Conservation (phyloP, 2,329 filamentous ascomycete species). For the Aspergillus sp. region DNA sequence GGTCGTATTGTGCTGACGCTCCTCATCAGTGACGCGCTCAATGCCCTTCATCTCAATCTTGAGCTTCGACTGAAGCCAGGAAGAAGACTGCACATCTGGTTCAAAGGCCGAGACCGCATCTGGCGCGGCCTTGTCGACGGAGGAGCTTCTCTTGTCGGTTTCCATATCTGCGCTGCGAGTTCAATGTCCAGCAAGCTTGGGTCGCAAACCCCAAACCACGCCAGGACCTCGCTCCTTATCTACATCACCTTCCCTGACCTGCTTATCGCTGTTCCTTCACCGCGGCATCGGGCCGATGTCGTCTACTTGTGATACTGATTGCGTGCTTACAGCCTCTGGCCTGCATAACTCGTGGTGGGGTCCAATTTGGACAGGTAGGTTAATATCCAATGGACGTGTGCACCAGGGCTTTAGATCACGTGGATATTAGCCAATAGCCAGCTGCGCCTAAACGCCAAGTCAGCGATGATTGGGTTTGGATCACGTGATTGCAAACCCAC, state of each 20-base stretch:
- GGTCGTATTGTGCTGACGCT: constrained; percentile 28
- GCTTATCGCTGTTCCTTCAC: constrained; percentile 3
- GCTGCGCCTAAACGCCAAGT: too few relatives aligned
- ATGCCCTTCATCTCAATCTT: constrained; percentile 31
- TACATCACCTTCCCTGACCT: not conserved
- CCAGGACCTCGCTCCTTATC: not conserved
- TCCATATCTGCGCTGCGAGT: constrained; percentile 2
- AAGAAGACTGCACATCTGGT: not conserved
- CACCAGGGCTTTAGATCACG: too few relatives aligned
- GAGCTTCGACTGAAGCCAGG: constrained; percentile 24
- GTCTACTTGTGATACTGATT: constrained; percentile 26
- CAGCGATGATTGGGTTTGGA: too few relatives aligned
- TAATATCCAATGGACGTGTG: too few relatives aligned
- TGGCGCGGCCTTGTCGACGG: constrained; percentile 5
- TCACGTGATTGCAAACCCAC: too few relatives aligned
- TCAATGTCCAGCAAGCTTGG: not conserved
- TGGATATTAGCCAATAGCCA: too few relatives aligned
- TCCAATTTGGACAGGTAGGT: too few relatives aligned
- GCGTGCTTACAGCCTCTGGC: constrained; percentile 10
- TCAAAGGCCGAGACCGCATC: constrained; percentile 1
- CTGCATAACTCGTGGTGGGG: too few relatives aligned
- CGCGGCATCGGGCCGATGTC: constrained; percentile 17
- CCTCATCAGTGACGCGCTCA: constrained; percentile 28
- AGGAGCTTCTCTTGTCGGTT: constrained; percentile 7
- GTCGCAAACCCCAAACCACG: not conserved